Percentiles rank a stretch among this genome's conserved stretches.
phyloP scores from a whole-genome alignment of 1,284 basidiomycete species.

The Polyporus tsugae region DNA sequence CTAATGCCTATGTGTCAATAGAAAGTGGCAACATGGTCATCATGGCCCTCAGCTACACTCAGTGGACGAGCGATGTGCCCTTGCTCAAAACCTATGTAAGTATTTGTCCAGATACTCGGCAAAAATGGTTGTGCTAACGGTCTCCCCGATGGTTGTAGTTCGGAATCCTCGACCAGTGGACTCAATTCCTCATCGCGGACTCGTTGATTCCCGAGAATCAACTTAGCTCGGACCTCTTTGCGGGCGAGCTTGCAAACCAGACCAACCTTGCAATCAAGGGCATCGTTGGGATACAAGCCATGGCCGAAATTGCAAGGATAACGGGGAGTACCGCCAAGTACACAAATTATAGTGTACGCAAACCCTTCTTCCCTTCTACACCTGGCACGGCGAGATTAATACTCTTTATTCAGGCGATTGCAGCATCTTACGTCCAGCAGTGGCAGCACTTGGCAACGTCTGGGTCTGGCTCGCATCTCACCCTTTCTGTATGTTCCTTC shows the following conservation, averaged over 20 bases:
- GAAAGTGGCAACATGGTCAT: constrained; percentile 82
- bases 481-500: constrained; percentile 50
- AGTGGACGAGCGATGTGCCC: constrained; percentile 62
- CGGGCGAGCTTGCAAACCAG: constrained; percentile 75
- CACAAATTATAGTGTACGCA: constrained; percentile 66
- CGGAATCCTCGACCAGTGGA: constrained; percentile 74
- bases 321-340: constrained; percentile 57
- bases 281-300: constrained; percentile 75
- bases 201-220: constrained; percentile 68
- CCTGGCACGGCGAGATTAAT: neutral
- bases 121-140: neutral
- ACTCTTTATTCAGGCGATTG: constrained; percentile 53
- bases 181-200: constrained; percentile 72
- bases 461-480: constrained; percentile 58
- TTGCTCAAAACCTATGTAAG: constrained; percentile 62
- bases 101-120: constrained; percentile 10
- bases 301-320: constrained; percentile 63
- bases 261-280: constrained; percentile 85
- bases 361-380: neutral
- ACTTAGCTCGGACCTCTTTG: constrained; percentile 79
- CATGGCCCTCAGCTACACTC: constrained; percentile 75
- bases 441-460: constrained; percentile 62
- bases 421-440: constrained; percentile 59
- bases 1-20: constrained; percentile 31
- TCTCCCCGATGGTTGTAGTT: constrained; percentile 45